Evolutionary conservation across 1,284 basidiomycete genomes (phyloP).

Genomic region (Ceratobasidium sp.): DNA sequence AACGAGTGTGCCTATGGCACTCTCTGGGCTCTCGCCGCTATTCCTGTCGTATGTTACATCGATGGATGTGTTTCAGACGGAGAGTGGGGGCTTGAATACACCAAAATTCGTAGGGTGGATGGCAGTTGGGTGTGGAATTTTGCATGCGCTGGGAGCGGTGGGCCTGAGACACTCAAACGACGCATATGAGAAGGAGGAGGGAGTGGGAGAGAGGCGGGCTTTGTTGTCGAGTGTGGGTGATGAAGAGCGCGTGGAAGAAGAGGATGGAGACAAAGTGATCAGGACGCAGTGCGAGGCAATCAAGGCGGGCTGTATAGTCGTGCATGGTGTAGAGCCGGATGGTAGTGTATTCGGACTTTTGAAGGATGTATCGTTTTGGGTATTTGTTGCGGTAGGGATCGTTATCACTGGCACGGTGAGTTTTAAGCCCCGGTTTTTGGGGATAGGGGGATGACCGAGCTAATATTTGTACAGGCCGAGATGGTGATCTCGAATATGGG

Average conservation of each 20-base stretch:
- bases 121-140: conserved; percentile 62
- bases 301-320: conserved; percentile 8
- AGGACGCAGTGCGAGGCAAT: conserved; percentile 23
- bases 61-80: conserved; percentile 63
- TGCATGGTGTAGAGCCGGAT: conserved; percentile 10
- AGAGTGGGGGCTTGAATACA: conserved; percentile 63
- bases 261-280: conserved; percentile 3
- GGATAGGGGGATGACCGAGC: not conserved
- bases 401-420: conserved; percentile 62
- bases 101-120: conserved; percentile 68
- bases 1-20: conserved; percentile 71
- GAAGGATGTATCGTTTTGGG: conserved; percentile 70
- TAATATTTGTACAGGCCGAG: conserved; percentile 65
- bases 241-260: conserved; percentile 7
- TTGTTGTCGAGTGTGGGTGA: not conserved
- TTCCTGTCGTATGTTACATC: conserved; percentile 72
- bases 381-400: conserved; percentile 58
- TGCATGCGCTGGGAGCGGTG: conserved; percentile 66
- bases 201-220: not conserved
- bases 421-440: not conserved
- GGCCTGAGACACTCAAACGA: conserved; percentile 54
- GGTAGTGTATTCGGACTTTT: conserved; percentile 54
- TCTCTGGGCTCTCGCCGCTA: conserved; percentile 80
- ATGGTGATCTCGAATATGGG: conserved; percentile 84
- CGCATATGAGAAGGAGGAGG: conserved; percentile 1